phyloP scores from a whole-genome alignment of 148 eudicot species.

The Cornus controversa region DNA sequence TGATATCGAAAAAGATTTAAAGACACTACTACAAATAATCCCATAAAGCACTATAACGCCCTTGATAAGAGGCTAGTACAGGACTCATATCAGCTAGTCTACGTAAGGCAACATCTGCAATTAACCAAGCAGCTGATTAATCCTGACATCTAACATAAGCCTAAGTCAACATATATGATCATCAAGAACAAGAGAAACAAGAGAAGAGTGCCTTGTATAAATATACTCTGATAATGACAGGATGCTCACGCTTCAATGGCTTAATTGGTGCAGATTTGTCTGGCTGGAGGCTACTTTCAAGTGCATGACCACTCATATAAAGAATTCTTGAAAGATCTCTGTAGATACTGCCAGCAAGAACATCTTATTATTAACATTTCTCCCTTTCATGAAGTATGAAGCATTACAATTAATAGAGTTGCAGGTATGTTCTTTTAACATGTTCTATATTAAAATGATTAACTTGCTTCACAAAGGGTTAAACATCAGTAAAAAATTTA shows the following conservation, averaged over 20 bases:
- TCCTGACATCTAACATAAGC: not conserved
- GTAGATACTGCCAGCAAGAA: constrained; percentile 66
- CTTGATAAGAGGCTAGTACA: constrained; percentile 71
- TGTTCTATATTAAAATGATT: too few species aligned
- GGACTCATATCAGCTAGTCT: constrained; percentile 59
- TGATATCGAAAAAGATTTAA: not conserved
- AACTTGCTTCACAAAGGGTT: too few species aligned
- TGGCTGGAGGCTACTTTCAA: constrained; percentile 73
- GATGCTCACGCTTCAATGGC: constrained; percentile 71
- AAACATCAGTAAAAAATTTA: too few species aligned
- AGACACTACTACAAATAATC: not conserved
- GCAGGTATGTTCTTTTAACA: not conserved
- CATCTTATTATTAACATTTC: constrained; percentile 2
- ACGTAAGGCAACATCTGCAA: constrained; percentile 59
- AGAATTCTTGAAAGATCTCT: constrained; percentile 71
- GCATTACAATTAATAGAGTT: not conserved
- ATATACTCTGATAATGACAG: not conserved
- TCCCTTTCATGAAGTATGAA: not conserved
- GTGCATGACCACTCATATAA: constrained; percentile 77
- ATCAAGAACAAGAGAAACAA: too few species aligned
- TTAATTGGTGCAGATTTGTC: constrained; percentile 70
- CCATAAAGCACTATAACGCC: constrained; percentile 43
- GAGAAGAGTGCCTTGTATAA: not conserved
- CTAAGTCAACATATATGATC: not conserved
- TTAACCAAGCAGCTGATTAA: too few species aligned